phyloP scores from a whole-genome alignment of 805 yeast species.

The Zygoascus flipseniorum region DNA sequence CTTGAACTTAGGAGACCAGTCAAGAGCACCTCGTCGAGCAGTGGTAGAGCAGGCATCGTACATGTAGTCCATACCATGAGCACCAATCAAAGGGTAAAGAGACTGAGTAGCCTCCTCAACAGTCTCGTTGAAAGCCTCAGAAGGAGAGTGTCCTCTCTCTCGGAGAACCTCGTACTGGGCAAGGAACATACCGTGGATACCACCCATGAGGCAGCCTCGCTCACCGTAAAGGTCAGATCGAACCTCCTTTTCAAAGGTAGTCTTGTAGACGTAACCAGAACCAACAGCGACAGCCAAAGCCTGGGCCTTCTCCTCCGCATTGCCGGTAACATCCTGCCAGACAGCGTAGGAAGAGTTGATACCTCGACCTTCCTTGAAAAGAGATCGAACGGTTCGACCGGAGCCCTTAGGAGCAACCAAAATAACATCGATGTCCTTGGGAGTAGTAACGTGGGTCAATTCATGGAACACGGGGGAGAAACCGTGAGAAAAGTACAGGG shows the following conservation, averaged over 20 bases:
- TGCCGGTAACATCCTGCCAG: conserved; percentile 98
- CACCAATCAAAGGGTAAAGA: conserved; percentile 96
- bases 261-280: conserved; percentile 99
- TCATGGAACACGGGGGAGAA: conserved; percentile 99
- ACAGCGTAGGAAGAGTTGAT: conserved; percentile 99
- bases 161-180: conserved; percentile 99
- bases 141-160: conserved; percentile 99
- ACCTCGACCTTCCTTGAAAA: conserved; percentile 99
- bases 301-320: conserved; percentile 98
- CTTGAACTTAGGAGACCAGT: conserved; percentile 99
- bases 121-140: conserved; percentile 99
- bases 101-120: conserved; percentile 99
- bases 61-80: conserved; percentile 99
- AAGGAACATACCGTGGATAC: conserved; percentile 99
- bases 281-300: conserved; percentile 99
- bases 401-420: conserved; percentile 99
- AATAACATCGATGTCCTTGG: conserved; percentile 90
- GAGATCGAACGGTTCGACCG: conserved; percentile 98
- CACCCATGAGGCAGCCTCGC: conserved; percentile 99
- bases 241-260: conserved; percentile 98
- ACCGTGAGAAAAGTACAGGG: conserved; percentile 98
- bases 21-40: conserved; percentile 99
- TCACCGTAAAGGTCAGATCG: conserved; percentile 99
- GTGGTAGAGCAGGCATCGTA: conserved; percentile 99
- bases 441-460: conserved; percentile 93